Percentiles rank a stretch among this genome's conserved stretches.
These are phyloP conservation scores for Naganishia vishniacii DNA, from an alignment of 768 basidiomycete species.

Conservation along the genomic window DNA sequence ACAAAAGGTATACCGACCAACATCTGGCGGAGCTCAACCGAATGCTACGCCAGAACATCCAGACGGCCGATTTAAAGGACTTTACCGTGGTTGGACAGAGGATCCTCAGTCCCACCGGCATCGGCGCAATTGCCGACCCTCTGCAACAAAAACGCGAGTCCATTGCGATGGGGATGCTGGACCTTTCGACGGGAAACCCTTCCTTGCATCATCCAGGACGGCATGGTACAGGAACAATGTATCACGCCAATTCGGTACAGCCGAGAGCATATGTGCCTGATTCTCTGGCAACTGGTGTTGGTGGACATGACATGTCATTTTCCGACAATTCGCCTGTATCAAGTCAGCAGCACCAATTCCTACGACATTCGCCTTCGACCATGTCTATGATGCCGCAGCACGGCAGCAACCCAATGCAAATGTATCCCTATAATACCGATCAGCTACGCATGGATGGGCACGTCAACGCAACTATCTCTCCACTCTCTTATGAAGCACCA, in stretches of 20 bases:
- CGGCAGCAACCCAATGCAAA: neutral
- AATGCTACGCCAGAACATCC: conserved; percentile 22
- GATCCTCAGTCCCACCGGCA: neutral
- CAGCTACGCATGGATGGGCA: neutral
- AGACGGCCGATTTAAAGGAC: too few species aligned
- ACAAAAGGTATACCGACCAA: conserved; percentile 25
- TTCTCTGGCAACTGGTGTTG: neutral
- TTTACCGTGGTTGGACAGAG: neutral
- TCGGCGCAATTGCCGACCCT: neutral
- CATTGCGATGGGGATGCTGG: conserved; percentile 9
- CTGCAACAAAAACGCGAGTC: conserved; percentile 6
- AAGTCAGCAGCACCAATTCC: neutral
- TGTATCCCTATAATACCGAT: conserved; percentile 10
- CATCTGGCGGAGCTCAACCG: conserved; percentile 37
- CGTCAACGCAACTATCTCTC: conserved; percentile 13
- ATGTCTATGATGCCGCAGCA: neutral
- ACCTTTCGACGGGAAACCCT: neutral
- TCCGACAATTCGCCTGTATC: neutral
- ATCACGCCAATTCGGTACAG: neutral
- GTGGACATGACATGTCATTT: neutral
- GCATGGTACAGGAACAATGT: neutral
- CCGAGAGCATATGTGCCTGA: neutral
- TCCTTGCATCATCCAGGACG: neutral
- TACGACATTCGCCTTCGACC: neutral
- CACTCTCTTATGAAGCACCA: conserved; percentile 16